Evolutionary conservation across 441 rosid genomes (phyloP).

Genomic region (Adansonia grandidieri): DNA sequence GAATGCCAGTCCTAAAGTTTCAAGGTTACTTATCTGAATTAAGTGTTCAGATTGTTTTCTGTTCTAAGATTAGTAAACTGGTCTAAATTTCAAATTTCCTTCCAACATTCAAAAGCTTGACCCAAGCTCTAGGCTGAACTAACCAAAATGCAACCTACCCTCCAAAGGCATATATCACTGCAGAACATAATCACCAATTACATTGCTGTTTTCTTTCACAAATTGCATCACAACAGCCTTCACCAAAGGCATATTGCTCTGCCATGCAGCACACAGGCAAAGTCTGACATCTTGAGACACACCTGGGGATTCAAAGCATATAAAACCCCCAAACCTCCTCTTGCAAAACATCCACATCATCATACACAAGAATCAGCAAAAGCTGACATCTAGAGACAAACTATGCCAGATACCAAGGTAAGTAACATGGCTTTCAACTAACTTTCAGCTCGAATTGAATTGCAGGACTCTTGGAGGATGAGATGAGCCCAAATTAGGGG

Average conservation of each 20-base stretch:
- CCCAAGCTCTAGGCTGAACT: constrained; percentile 11
- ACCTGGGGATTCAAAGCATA: not conserved
- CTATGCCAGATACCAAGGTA: constrained; percentile 8
- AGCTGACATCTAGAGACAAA: constrained; percentile 19
- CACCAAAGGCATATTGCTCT: not conserved
- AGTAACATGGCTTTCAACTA: not conserved
- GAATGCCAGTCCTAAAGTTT: not conserved
- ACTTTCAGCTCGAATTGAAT: constrained; percentile 2
- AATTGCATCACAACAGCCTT: constrained; percentile 14
- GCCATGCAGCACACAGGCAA: constrained; percentile 7
- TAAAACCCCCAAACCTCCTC: not conserved
- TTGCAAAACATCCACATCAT: not conserved
- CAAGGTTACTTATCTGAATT: not conserved
- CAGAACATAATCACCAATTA: not conserved
- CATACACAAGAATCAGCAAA: constrained; percentile 9
- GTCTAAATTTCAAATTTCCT: constrained; percentile 5
- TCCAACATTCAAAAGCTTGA: constrained; percentile 12
- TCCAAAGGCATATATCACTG: constrained; percentile 16
- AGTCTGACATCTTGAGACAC: constrained; percentile 18
- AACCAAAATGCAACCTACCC: constrained; percentile 17
- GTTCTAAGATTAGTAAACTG: not conserved
- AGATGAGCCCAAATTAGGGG: not conserved
- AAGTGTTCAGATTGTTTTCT: not conserved
- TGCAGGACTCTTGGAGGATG: constrained; percentile 4
- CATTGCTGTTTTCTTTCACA: constrained; percentile 2